Conservation (phyloP, 257 asterid species). For the Asclepias syriaca region DNA sequence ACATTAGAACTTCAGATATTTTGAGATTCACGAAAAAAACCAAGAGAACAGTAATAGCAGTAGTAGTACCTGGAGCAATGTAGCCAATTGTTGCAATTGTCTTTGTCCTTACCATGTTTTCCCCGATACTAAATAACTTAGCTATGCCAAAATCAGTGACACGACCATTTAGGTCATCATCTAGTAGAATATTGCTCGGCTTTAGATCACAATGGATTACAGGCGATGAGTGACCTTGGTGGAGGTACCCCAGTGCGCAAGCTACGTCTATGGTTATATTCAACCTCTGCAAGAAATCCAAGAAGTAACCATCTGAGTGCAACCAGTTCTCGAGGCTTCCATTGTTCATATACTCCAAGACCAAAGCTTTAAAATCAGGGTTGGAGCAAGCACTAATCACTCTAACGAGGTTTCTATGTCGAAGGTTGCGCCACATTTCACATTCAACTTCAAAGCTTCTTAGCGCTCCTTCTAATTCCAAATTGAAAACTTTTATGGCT, state of each 20-base stretch:
- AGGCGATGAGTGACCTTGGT: background rate
- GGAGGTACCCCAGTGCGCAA: background rate
- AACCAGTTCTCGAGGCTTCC: conserved; percentile 6
- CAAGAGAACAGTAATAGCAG: no score
- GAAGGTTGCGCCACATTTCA: conserved; percentile 1
- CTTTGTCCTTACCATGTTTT: background rate
- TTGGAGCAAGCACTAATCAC: conserved; percentile 12
- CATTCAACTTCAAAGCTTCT: conserved; percentile 9
- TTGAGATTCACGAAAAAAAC: no score
- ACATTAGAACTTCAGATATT: background rate
- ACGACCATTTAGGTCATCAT: background rate
- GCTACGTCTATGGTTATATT: background rate
- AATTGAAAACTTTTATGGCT: background rate
- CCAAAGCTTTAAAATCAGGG: conserved; percentile 5
- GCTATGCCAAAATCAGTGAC: conserved; percentile 9
- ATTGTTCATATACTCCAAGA: conserved; percentile 4
- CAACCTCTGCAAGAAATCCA: conserved; percentile 1
- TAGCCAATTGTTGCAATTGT: conserved; percentile 7
- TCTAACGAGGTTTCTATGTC: conserved; percentile 1
- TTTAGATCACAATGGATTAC: conserved; percentile 9
- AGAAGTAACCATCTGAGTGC: background rate
- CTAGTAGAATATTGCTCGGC: conserved; percentile 5
- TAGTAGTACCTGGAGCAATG: conserved; percentile 6
- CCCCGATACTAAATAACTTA: background rate
- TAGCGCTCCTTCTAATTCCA: background rate